Conservation (phyloP, 257 asterid genomes). For the Rauvolfia tetraphylla region DNA sequence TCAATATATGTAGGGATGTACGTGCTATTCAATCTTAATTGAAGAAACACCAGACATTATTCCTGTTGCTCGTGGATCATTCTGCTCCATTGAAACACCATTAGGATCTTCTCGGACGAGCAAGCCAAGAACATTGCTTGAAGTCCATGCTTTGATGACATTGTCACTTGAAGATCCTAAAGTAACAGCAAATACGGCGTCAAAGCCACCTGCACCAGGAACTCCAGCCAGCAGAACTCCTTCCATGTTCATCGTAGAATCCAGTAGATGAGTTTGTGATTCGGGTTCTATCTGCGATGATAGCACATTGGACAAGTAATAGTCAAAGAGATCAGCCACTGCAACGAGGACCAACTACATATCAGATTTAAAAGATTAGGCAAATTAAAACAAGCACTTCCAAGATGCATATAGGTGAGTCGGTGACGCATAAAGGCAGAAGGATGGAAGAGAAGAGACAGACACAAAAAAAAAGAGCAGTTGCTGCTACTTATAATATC, state of each 20-base stretch:
- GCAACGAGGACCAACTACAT: background rate
- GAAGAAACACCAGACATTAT: constrained; percentile 55
- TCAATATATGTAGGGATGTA: background rate
- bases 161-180: constrained; percentile 57
- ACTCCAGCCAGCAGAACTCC: constrained; percentile 91
- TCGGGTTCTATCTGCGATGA: constrained; percentile 85
- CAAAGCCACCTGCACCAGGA: constrained; percentile 99
- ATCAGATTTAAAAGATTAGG: background rate
- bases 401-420: background rate
- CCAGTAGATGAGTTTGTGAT: constrained; percentile 73
- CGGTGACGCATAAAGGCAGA: background rate
- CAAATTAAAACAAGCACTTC: background rate
- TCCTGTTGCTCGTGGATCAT: constrained; percentile 62
- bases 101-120: constrained; percentile 86
- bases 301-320: constrained; percentile 4
- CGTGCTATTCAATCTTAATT: constrained; percentile 39
- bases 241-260: constrained; percentile 69
- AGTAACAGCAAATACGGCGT: constrained; percentile 83
- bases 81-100: constrained; percentile 66
- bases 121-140: constrained; percentile 69
- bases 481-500: background rate
- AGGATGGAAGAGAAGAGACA: background rate
- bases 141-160: constrained; percentile 69
- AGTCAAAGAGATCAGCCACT: constrained; percentile 13
- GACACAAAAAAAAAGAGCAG: background rate